Evolutionary conservation across 129 eudicot species (phyloP).

Genomic region (Tagetes patula): DNA sequence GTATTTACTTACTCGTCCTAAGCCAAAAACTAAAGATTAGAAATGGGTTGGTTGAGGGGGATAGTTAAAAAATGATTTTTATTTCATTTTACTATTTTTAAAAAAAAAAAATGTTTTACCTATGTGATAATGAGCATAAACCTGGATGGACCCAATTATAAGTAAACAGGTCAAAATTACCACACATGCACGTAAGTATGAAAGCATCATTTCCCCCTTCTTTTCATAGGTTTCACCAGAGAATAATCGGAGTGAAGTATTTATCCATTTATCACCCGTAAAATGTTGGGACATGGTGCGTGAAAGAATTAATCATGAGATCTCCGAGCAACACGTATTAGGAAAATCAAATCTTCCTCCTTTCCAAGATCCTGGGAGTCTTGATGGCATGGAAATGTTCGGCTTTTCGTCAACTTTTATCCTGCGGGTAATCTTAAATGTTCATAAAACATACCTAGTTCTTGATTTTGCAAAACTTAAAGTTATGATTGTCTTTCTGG

Average conservation of each 20-base stretch:
- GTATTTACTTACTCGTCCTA: neutral
- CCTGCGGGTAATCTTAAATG: conserved; percentile 53
- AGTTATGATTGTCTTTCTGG: neutral
- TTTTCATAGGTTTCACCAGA: conserved; percentile 63
- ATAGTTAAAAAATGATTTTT: neutral
- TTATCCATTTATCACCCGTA: conserved; percentile 57
- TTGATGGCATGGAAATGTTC: conserved; percentile 93
- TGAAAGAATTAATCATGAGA: conserved; percentile 80
- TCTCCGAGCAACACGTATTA: conserved; percentile 63
- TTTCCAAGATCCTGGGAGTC: conserved; percentile 77
- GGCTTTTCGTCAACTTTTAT: conserved; percentile 86
- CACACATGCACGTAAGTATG: neutral
- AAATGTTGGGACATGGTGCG: conserved; percentile 96
- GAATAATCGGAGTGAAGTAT: conserved; percentile 65
- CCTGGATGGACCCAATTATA: neutral
- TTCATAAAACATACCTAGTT: neutral
- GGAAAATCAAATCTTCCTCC: conserved; percentile 68
- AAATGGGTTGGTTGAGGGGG: neutral
- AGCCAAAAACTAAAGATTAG: neutral
- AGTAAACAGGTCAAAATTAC: neutral
- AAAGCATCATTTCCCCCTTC: neutral
- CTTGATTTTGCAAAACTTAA: neutral
- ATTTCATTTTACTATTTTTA: neutral
- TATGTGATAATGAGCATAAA: no score
- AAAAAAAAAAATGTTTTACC: neutral